Conservation (phyloP, 2,329 filamentous ascomycete genomes). For the Phoma sp. region DNA sequence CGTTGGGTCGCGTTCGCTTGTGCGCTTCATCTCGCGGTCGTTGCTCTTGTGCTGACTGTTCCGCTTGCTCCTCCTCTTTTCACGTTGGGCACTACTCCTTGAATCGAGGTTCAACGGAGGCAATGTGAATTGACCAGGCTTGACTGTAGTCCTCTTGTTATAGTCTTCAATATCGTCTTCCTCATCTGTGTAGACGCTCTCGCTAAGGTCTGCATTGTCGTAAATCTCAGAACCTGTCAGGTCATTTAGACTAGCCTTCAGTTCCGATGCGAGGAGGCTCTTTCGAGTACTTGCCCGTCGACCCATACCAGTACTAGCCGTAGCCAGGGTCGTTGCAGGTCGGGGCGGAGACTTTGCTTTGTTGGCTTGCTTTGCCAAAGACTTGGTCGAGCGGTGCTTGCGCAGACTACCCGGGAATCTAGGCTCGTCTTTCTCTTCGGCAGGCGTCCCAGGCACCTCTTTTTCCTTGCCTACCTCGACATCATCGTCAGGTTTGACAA, state of each 20-base stretch:
- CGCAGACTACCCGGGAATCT: slow-evolving; percentile 36
- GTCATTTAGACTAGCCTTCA: slow-evolving; percentile 37
- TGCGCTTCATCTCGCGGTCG: slow-evolving; percentile 31
- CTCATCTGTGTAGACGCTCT: slow-evolving; percentile 40
- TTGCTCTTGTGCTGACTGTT: slow-evolving; percentile 18
- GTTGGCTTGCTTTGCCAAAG: slow-evolving; percentile 17
- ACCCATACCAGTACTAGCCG: slow-evolving; percentile 9
- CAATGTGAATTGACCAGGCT: slow-evolving; percentile 28
- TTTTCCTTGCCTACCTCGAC: slow-evolving; percentile 23
- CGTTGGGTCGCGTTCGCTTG: slow-evolving; percentile 38
- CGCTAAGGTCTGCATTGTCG: slow-evolving; percentile 41
- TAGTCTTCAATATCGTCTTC: slow-evolving; percentile 38
- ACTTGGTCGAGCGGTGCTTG: slow-evolving; percentile 26
- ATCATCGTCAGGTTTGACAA: slow-evolving; percentile 27
- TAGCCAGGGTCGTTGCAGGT: slow-evolving; percentile 23
- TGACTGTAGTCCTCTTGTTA: slow-evolving; percentile 31
- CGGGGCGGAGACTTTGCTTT: slow-evolving; percentile 25
- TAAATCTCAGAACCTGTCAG: slow-evolving; percentile 36
- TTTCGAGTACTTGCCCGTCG: slow-evolving; percentile 27
- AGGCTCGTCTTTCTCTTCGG: slow-evolving; percentile 13
- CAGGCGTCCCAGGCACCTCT: slow-evolving; percentile 21
- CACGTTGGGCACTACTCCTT: slow-evolving; percentile 12
- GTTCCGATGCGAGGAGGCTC: slow-evolving; percentile 28
- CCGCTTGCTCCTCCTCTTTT: slow-evolving; percentile 25
- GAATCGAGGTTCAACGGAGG: slow-evolving; percentile 33